Conservation (phyloP, 805 yeast genomes). For the Metschnikowia santaceciliae region DNA sequence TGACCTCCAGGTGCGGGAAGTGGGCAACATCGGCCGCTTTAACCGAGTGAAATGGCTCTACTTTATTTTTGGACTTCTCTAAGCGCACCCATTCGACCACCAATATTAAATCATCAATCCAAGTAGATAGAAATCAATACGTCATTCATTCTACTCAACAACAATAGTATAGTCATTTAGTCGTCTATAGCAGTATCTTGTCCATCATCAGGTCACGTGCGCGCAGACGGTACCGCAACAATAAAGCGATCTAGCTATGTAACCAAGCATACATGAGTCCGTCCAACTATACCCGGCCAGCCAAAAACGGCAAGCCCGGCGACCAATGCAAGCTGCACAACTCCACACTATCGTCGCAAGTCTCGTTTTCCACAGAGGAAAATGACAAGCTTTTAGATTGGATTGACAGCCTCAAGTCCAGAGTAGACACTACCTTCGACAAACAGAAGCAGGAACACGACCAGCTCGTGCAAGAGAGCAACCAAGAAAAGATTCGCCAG, state of each 20-base stretch:
- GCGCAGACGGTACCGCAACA: constrained; percentile 3
- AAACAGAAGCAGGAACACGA: constrained; percentile 11
- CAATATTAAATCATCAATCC: neutral
- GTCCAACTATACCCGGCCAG: neutral
- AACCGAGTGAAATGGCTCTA: constrained; percentile 54
- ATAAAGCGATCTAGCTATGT: neutral
- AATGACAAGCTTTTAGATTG: constrained; percentile 14
- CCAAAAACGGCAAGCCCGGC: neutral
- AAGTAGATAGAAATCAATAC: neutral
- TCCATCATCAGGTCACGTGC: neutral
- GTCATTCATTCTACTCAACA: too few species aligned
- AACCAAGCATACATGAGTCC: neutral
- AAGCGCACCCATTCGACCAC: neutral
- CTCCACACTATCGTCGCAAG: neutral
- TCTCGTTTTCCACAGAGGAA: constrained; percentile 2
- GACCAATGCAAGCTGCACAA: neutral
- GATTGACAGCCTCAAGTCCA: constrained; percentile 16
- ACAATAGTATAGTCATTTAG: too few species aligned
- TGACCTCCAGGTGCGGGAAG: constrained; percentile 54
- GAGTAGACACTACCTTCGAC: constrained; percentile 10
- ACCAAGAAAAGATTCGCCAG: constrained; percentile 18
- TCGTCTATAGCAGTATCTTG: neutral
- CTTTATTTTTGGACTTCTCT: constrained; percentile 42
- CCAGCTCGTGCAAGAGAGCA: constrained; percentile 10
- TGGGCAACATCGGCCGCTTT: constrained; percentile 50